These are phyloP conservation scores for Decorospora gaudefroyi DNA, from an alignment of 2,329 filamentous ascomycete genomes.

Conservation along the genomic window DNA sequence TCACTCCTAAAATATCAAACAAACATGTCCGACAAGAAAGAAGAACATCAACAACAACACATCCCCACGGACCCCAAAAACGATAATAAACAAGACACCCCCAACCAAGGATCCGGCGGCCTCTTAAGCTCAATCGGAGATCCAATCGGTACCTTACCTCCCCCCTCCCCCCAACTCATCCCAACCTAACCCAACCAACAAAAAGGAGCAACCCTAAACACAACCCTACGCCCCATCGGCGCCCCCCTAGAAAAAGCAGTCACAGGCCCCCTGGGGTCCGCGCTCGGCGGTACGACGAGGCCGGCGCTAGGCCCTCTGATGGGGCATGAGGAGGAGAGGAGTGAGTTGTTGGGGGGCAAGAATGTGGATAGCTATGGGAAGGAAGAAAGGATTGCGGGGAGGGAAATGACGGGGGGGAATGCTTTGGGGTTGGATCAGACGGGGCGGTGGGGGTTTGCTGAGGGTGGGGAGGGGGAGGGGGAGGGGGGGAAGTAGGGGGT, in stretches of 20 bases:
- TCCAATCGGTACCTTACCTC: constrained; percentile 31
- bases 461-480: neutral
- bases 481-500: neutral
- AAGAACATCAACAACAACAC: constrained; percentile 31
- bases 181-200: constrained; percentile 14
- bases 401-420: constrained; percentile 48
- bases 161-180: neutral
- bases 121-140: constrained; percentile 40
- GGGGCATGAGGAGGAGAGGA: constrained; percentile 43
- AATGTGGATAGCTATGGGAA: constrained; percentile 48
- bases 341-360: constrained; percentile 46
- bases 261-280: constrained; percentile 45
- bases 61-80: constrained; percentile 30
- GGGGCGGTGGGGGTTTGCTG: constrained; percentile 43
- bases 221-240: constrained; percentile 48
- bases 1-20: neutral
- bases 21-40: constrained; percentile 20
- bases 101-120: constrained; percentile 30
- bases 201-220: constrained; percentile 46
- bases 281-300: constrained; percentile 45
- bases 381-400: constrained; percentile 46
- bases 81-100: constrained; percentile 28
- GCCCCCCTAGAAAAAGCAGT: constrained; percentile 44
- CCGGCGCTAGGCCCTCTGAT: constrained; percentile 43
- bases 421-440: constrained; percentile 49